Conservation (phyloP, 306 rosid species). For the Adenanthera pavonina region DNA sequence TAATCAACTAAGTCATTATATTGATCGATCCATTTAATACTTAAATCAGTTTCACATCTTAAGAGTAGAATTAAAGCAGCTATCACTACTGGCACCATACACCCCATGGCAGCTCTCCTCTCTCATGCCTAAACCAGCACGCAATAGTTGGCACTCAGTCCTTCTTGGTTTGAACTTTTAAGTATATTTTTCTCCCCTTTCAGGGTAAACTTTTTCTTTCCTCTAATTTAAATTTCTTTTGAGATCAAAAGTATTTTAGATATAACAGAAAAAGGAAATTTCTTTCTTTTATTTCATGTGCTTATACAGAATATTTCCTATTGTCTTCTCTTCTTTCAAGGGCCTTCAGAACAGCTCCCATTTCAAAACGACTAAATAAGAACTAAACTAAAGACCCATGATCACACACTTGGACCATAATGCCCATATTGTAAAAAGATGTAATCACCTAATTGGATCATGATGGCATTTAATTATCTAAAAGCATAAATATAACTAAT, state of each 20-base stretch:
- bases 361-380: neutral
- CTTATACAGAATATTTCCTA: neutral
- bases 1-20: neutral
- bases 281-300: neutral
- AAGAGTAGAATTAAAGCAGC: neutral
- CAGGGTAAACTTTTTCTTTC: neutral
- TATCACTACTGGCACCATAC: neutral
- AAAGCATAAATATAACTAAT: neutral
- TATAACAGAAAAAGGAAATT: neutral
- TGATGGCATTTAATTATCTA: neutral
- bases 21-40: neutral
- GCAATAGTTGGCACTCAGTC: neutral
- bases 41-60: neutral
- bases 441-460: neutral
- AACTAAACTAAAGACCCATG: neutral
- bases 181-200: neutral
- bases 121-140: neutral
- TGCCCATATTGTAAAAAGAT: neutral
- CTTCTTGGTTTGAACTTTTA: neutral
- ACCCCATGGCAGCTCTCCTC: neutral
- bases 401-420: too few species aligned
- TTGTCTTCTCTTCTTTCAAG: constrained; percentile 5
- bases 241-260: neutral
- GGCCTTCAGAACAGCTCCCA: neutral
- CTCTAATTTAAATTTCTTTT: neutral